phyloP scores from a whole-genome alignment of 345 rosid genomes.

The Angophora floribunda region DNA sequence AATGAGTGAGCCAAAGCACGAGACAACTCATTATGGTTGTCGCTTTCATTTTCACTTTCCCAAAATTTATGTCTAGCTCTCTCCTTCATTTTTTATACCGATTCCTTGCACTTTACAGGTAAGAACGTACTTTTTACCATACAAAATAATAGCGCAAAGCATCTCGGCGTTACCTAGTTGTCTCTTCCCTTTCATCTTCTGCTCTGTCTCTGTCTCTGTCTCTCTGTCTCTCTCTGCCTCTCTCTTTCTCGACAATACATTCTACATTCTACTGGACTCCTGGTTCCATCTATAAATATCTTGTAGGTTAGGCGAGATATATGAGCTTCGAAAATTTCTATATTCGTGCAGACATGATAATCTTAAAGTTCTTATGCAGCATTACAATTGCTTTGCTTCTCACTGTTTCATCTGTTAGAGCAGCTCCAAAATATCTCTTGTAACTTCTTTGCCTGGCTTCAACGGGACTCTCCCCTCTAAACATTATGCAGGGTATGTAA shows the following conservation, averaged over 20 bases:
- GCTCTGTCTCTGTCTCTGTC: neutral
- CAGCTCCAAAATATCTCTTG: conserved; percentile 17
- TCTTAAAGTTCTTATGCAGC: neutral
- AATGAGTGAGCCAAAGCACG: no score
- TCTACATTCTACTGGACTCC: neutral
- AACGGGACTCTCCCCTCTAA: conserved; percentile 21
- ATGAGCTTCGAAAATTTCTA: neutral
- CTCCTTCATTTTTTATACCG: neutral
- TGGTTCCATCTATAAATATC: neutral
- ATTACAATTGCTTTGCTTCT: neutral
- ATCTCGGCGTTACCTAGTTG: neutral
- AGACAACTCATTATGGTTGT: no score
- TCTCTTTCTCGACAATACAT: neutral
- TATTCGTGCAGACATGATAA: neutral
- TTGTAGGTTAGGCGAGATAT: neutral
- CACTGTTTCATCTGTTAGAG: neutral
- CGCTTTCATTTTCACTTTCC: no score
- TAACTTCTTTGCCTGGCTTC: conserved; percentile 21
- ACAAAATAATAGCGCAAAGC: neutral
- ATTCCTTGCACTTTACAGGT: neutral
- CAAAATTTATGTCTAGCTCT: no score
- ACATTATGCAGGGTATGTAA: conserved; percentile 21
- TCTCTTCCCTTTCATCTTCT: neutral
- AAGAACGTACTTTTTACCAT: neutral
- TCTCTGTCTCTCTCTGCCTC: neutral